A percentile compares a stretch with the other conserved stretches of the same genome.
Conservation (phyloP, 371 early-diverging fungal genomes). For the Mortierella sp. region DNA sequence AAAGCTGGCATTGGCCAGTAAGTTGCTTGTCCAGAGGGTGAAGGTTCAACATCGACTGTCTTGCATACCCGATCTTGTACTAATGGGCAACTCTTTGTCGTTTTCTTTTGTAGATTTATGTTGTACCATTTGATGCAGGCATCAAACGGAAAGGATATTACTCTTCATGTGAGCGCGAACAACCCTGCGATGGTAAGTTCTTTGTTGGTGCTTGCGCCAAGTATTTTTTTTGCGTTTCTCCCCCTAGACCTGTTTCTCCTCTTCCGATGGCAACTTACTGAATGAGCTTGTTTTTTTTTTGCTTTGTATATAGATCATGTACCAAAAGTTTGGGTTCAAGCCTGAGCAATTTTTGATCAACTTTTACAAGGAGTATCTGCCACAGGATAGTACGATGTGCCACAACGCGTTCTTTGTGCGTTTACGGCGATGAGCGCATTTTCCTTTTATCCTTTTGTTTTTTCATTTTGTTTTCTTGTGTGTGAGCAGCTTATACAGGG, state of each 20-base stretch:
- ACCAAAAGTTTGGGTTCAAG: conserved; percentile 96
- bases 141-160: conserved; percentile 81
- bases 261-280: background rate
- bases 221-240: background rate
- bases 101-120: conserved; percentile 73
- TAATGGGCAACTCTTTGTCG: background rate
- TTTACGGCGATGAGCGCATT: conserved; percentile 67
- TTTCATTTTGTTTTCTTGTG: background rate
- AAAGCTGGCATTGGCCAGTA: conserved; percentile 86
- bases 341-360: conserved; percentile 92
- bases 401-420: conserved; percentile 93
- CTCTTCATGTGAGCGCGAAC: conserved; percentile 94
- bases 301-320: conserved; percentile 73
- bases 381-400: conserved; percentile 79
- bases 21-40: conserved; percentile 29
- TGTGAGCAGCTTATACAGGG: too few species aligned
- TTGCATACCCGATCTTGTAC: background rate
- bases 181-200: conserved; percentile 90
- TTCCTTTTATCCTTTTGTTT: background rate
- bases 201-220: background rate
- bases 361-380: conserved; percentile 94
- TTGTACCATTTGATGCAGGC: conserved; percentile 87
- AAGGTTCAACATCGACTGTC: background rate
- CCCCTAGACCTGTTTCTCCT: background rate
- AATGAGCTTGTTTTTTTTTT: conserved; percentile 6